phyloP scores from a whole-genome alignment of 2,329 filamentous ascomycete genomes.

The Aspergillus sp. region DNA sequence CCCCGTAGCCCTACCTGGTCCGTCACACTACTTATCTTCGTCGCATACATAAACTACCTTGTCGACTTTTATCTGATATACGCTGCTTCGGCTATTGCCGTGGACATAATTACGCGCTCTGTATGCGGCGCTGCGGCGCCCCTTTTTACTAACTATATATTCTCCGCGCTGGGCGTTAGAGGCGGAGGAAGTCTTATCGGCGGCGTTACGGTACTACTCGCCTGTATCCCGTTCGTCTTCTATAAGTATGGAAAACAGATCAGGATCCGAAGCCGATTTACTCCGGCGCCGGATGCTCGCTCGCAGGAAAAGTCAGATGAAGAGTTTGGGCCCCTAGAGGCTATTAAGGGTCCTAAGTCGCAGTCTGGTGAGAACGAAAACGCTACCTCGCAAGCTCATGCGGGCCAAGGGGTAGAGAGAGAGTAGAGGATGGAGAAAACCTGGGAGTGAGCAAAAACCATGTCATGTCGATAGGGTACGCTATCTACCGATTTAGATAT shows the following conservation, averaged over 20 bases:
- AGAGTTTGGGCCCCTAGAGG: not conserved
- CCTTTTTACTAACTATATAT: conserved; percentile 16
- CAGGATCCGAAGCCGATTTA: conserved; percentile 37
- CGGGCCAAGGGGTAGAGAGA: not conserved
- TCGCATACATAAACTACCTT: conserved; percentile 39
- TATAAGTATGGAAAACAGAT: conserved; percentile 34
- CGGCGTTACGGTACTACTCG: conserved; percentile 12
- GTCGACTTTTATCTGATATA: not conserved
- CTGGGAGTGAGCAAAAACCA: too few species aligned
- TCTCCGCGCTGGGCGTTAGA: conserved; percentile 11
- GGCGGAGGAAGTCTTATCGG: conserved; percentile 15
- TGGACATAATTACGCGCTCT: not conserved
- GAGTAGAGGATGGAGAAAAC: not conserved
- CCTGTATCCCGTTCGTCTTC: conserved; percentile 28
- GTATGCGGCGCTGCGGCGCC: conserved; percentile 15
- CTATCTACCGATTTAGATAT: too few species aligned
- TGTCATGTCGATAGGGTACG: too few species aligned
- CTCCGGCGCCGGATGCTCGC: conserved; percentile 5
- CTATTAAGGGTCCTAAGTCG: not conserved
- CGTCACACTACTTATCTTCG: conserved; percentile 42
- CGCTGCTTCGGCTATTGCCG: not conserved
- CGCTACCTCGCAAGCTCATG: too few species aligned
- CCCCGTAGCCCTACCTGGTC: too few species aligned
- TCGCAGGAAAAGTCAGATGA: conserved; percentile 1
- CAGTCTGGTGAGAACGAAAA: not conserved